Percentiles rank a stretch among this genome's conserved stretches.
phyloP scores from a whole-genome alignment of 495 filamentous ascomycete species.

The Lasiosphaeris hirsuta region DNA sequence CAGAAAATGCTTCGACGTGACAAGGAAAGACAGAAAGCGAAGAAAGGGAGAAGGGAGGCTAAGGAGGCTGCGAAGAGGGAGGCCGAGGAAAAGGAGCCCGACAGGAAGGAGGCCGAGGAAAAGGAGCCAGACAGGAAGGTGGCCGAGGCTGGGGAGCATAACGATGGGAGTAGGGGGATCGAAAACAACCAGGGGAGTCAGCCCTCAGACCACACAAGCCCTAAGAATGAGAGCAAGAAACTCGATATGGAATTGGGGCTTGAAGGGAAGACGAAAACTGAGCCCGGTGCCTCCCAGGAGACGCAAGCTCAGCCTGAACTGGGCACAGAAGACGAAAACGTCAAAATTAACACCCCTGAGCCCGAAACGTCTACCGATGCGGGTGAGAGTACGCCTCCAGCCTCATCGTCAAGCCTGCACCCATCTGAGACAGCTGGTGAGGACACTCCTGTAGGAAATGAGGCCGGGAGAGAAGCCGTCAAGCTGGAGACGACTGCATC shows the following conservation, averaged over 20 bases:
- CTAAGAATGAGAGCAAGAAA: too few relatives aligned
- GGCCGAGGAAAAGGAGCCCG: slow-evolving; percentile 2
- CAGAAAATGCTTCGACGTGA: slow-evolving; percentile 10
- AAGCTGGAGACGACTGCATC: background rate
- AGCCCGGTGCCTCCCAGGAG: too few relatives aligned
- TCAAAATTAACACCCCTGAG: background rate
- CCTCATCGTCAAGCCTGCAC: slow-evolving; percentile 3
- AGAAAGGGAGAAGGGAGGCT: slow-evolving; percentile 24
- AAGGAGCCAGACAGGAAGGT: background rate
- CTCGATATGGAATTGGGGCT: too few relatives aligned
- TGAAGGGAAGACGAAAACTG: too few relatives aligned
- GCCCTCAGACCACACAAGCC: too few relatives aligned
- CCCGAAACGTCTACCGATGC: slow-evolving; percentile 9
- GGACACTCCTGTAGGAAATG: background rate
- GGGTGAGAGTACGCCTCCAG: slow-evolving; percentile 19
- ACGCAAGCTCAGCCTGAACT: too few relatives aligned
- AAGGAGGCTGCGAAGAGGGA: slow-evolving; percentile 19
- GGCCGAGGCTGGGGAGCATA: background rate
- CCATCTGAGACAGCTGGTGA: background rate
- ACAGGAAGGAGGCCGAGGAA: slow-evolving; percentile 1
- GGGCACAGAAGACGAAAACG: too few relatives aligned
- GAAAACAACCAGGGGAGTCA: background rate
- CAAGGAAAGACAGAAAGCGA: slow-evolving; percentile 31
- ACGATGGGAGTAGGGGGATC: background rate
- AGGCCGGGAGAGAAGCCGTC: background rate